phyloP scores from a whole-genome alignment of 805 yeast genomes.

The Candida vaughaniae region DNA sequence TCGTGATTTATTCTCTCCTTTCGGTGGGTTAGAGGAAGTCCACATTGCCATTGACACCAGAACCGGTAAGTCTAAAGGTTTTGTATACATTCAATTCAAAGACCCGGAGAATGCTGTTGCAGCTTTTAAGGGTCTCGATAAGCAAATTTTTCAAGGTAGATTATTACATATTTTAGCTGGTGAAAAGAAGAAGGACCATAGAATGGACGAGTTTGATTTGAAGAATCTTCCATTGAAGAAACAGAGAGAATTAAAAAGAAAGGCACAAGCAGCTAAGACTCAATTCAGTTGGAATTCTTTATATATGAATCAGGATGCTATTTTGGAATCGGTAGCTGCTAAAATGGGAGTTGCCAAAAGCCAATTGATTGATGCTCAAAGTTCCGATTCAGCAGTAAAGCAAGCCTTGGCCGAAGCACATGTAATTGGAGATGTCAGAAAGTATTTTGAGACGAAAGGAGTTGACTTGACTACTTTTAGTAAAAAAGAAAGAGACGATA shows the following conservation, averaged over 20 bases:
- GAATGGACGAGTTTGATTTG: constrained; percentile 85
- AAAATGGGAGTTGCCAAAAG: constrained; percentile 81
- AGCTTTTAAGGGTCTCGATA: constrained; percentile 76
- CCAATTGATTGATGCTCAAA: constrained; percentile 83
- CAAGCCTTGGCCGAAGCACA: constrained; percentile 98
- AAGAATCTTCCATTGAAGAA: constrained; percentile 90
- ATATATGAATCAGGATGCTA: constrained; percentile 88
- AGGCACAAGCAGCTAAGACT: constrained; percentile 77
- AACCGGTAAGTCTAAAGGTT: constrained; percentile 89
- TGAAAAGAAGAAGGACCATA: constrained; percentile 75
- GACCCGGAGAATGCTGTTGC: constrained; percentile 67
- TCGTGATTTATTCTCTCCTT: constrained; percentile 57
- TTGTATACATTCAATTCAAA: constrained; percentile 78
- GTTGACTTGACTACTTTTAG: constrained; percentile 76
- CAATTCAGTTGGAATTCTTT: constrained; percentile 96
- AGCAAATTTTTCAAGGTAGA: constrained; percentile 91
- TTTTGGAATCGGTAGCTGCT: constrained; percentile 82
- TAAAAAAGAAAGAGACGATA: constrained; percentile 72
- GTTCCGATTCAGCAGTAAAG: constrained; percentile 84
- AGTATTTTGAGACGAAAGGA: constrained; percentile 80
- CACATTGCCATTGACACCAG: constrained; percentile 90
- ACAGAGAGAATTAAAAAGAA: constrained; percentile 80
- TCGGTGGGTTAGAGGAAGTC: constrained; percentile 80
- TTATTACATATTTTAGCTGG: constrained; percentile 87
- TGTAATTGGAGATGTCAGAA: constrained; percentile 86